Percentiles rank a stretch among this genome's conserved stretches.
These are phyloP conservation scores for Neolentinus lepideus DNA, from an alignment of 1,284 basidiomycete species.

Conservation along the genomic window DNA sequence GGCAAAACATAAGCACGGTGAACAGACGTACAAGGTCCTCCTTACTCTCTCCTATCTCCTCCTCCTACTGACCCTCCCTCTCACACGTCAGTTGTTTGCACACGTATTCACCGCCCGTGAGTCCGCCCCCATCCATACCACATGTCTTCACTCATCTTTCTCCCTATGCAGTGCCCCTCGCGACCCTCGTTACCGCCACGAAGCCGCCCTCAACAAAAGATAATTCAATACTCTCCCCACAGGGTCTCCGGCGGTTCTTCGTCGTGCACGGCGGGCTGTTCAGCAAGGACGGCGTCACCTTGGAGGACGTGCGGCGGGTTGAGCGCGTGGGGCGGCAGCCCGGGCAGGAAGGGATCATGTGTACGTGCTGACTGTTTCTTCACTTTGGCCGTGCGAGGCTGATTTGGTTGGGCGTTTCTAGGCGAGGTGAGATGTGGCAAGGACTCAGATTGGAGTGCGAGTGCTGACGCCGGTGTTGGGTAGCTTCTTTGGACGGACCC, in stretches of 20 bases:
- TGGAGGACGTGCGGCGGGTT: constrained; percentile 89
- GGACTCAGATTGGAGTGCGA: too few relatives aligned
- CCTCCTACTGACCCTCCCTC: neutral
- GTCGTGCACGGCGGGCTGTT: constrained; percentile 96
- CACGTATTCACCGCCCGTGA: constrained; percentile 85
- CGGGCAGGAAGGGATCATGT: constrained; percentile 94
- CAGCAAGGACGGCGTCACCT: constrained; percentile 87
- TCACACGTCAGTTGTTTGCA: constrained; percentile 66
- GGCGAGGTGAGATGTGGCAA: too few relatives aligned
- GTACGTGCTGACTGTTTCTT: too few relatives aligned
- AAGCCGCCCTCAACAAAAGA: constrained; percentile 42
- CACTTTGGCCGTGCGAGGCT: too few relatives aligned
- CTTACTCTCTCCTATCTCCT: neutral
- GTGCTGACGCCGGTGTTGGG: too few relatives aligned
- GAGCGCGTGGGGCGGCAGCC: constrained; percentile 87
- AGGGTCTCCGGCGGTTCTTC: constrained; percentile 87
- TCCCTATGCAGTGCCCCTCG: constrained; percentile 67
- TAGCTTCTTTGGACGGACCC: constrained; percentile 96
- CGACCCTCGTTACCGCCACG: constrained; percentile 78
- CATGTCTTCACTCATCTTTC: neutral
- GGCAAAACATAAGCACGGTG: constrained; percentile 91
- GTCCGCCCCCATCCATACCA: constrained; percentile 20
- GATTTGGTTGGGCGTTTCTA: neutral
- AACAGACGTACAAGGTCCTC: constrained; percentile 78
- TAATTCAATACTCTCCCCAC: constrained; percentile 69